phyloP scores from a whole-genome alignment of 768 basidiomycete genomes.

The Serendipita vermifera region DNA sequence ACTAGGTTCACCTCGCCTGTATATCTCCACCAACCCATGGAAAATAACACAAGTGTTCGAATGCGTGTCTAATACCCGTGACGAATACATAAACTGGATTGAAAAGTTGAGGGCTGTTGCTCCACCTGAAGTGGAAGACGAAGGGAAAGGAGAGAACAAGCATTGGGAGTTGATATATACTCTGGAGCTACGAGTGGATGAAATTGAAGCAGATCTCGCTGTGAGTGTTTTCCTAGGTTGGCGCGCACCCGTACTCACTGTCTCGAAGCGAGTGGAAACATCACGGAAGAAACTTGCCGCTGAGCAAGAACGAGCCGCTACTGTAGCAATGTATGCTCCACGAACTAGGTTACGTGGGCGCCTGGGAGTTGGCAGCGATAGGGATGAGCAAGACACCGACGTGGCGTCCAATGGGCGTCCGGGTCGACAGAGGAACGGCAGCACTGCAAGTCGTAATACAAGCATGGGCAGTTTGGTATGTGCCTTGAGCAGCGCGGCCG shows the following conservation, averaged over 20 bases:
- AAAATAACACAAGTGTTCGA: conserved; percentile 71
- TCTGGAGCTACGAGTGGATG: conserved; percentile 51
- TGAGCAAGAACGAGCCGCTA: neutral
- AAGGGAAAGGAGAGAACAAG: conserved; percentile 30
- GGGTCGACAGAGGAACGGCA: too few species aligned
- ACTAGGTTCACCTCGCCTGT: conserved; percentile 72
- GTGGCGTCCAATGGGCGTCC: too few species aligned
- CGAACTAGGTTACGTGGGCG: too few species aligned
- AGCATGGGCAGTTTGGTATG: too few species aligned
- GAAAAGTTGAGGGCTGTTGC: conserved; percentile 42
- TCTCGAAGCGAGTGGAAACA: too few species aligned
- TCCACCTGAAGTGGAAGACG: conserved; percentile 36
- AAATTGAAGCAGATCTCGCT: conserved; percentile 53
- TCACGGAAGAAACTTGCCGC: too few species aligned
- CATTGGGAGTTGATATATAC: conserved; percentile 49
- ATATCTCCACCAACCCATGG: conserved; percentile 80
- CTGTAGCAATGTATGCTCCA: neutral
- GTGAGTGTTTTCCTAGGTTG: conserved; percentile 45
- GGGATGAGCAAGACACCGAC: too few species aligned
- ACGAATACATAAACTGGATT: conserved; percentile 56
- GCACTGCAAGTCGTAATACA: too few species aligned
- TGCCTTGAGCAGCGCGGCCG: too few species aligned
- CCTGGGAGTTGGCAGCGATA: too few species aligned
- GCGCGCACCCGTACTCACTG: too few species aligned
- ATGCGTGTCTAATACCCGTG: conserved; percentile 53